Evolutionary conservation across 2,329 filamentous ascomycete species (phyloP).

Genomic region (Colletotrichum musae): DNA sequence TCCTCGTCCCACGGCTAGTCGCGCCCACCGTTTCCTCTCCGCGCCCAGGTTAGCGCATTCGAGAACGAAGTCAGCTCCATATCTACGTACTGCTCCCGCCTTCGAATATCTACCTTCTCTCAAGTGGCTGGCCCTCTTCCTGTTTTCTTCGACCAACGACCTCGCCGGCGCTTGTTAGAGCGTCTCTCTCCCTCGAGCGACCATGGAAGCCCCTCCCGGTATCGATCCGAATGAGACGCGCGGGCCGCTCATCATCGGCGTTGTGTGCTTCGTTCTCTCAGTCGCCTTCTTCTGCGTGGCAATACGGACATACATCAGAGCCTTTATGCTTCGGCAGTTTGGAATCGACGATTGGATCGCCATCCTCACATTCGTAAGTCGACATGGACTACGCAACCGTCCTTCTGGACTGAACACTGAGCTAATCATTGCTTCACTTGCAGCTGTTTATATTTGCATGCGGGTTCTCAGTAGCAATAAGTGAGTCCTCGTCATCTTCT

Average conservation of each 20-base stretch:
- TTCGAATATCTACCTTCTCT: not conserved
- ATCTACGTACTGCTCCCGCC: conserved; percentile 2
- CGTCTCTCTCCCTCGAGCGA: not conserved
- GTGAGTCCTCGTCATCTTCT: conserved; percentile 12
- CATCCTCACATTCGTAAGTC: conserved; percentile 44
- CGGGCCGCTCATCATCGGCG: conserved; percentile 11
- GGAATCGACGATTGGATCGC: conserved; percentile 47
- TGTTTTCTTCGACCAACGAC: not conserved
- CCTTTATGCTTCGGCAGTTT: conserved; percentile 45
- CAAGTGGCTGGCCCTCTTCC: not conserved
- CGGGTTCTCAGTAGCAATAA: conserved; percentile 29
- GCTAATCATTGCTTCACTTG: not conserved
- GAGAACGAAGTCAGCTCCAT: conserved; percentile 8
- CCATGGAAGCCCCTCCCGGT: conserved; percentile 37
- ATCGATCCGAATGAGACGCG: conserved; percentile 20
- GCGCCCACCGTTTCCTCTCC: not conserved
- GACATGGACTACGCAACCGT: too few species aligned
- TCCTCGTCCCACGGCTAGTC: not conserved
- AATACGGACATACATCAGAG: conserved; percentile 44
- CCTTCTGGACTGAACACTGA: not conserved
- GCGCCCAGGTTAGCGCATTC: conserved; percentile 12
- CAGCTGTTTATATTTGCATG: conserved; percentile 30
- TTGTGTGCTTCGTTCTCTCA: conserved; percentile 7
- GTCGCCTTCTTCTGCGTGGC: conserved; percentile 31
- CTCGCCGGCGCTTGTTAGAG: not conserved